Conservation (phyloP, 306 rosid species). For the Calophaca sinica region DNA sequence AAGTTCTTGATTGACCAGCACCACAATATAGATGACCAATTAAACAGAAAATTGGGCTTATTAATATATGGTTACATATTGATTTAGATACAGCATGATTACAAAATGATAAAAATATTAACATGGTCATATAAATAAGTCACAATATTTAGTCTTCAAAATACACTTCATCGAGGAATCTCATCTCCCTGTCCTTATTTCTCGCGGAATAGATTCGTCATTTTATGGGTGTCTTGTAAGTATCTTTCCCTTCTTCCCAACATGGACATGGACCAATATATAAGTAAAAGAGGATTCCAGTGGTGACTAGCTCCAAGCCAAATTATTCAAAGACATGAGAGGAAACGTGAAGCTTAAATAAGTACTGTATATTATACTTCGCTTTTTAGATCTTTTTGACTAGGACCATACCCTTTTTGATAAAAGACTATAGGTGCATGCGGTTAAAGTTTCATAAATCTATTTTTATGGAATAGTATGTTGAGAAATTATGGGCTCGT, state of each 20-base stretch:
- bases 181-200: background rate
- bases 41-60: background rate
- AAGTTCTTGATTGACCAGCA: too few species aligned
- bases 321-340: background rate
- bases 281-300: slow-evolving; percentile 1
- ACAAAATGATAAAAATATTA: background rate
- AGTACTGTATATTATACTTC: background rate
- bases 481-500: too few species aligned
- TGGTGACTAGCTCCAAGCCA: background rate
- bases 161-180: background rate
- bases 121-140: background rate
- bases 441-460: too few species aligned
- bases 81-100: background rate
- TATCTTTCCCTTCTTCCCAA: background rate
- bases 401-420: background rate
- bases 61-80: background rate
- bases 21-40: background rate
- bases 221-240: background rate
- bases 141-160: background rate
- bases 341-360: background rate
- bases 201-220: background rate
- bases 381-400: background rate
- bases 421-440: too few species aligned
- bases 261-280: background rate
- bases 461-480: too few species aligned